These are phyloP conservation scores for Aspergillus indologenus DNA, from an alignment of 495 filamentous ascomycete genomes.

Conservation along the genomic window DNA sequence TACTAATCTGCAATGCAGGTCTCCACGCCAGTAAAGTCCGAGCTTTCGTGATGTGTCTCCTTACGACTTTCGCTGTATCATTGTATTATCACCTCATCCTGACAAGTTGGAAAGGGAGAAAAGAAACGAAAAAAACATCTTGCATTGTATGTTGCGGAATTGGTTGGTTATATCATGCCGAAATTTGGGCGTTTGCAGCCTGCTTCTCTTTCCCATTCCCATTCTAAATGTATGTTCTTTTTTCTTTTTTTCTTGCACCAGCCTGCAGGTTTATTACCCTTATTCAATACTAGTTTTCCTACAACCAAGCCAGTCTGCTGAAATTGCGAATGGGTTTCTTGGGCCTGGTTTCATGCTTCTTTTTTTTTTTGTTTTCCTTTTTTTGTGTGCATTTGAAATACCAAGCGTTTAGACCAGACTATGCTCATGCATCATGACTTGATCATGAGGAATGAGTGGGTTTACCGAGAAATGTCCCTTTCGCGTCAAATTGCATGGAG, in stretches of 20 bases:
- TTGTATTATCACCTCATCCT: conserved; percentile 42
- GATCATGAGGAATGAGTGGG: conserved; percentile 8
- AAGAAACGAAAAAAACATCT: conserved; percentile 39
- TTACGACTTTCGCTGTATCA: conserved; percentile 31
- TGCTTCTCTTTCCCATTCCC: conserved; percentile 20
- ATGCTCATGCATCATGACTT: conserved; percentile 8
- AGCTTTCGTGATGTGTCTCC: conserved; percentile 20
- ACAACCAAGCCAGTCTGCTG: conserved; percentile 15
- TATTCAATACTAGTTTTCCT: conserved; percentile 13
- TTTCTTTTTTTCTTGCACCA: conserved; percentile 10
- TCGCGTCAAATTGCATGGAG: conserved; percentile 33
- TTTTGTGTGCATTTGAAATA: conserved; percentile 18
- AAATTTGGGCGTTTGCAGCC: conserved; percentile 36
- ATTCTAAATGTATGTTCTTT: conserved; percentile 26
- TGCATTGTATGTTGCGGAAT: conserved; percentile 39
- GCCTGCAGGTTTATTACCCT: conserved; percentile 19
- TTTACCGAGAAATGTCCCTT: conserved; percentile 13
- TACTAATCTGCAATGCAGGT: conserved; percentile 37
- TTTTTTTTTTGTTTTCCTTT: conserved; percentile 16
- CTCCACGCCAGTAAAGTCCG: conserved; percentile 45
- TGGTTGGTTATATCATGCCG: conserved; percentile 44
- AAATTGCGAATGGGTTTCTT: conserved; percentile 23
- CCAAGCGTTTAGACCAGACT: conserved; percentile 24
- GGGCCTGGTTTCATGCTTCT: conserved; percentile 14
- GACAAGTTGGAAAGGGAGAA: conserved; percentile 23